Conservation (phyloP, 305 asterid species). For the Lippia alba region DNA sequence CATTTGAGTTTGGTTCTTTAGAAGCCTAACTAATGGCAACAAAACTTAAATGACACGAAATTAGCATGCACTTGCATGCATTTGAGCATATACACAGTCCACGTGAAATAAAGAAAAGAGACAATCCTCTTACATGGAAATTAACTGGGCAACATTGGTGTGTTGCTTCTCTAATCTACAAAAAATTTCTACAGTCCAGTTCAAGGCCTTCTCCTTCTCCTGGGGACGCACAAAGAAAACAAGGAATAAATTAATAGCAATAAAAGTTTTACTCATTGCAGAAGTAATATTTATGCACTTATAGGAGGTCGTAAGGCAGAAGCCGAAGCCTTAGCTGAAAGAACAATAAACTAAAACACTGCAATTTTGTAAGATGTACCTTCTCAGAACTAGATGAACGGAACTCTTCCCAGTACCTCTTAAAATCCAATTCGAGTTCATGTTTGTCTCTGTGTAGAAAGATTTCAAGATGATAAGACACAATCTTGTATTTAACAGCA, state of each 20-base stretch:
- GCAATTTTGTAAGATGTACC: conserved; percentile 41
- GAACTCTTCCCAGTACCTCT: conserved; percentile 90
- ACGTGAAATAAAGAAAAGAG: conserved; percentile 34
- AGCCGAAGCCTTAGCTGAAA: conserved; percentile 19
- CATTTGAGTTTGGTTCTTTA: conserved; percentile 10
- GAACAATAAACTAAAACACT: conserved; percentile 12
- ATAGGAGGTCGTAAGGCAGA: conserved; percentile 1
- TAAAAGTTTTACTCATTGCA: neutral
- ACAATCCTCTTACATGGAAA: conserved; percentile 69
- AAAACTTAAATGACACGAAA: conserved; percentile 3
- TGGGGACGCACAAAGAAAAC: conserved; percentile 53
- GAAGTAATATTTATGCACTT: neutral
- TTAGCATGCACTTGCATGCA: conserved; percentile 17
- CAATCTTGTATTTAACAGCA: conserved; percentile 33
- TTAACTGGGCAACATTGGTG: conserved; percentile 78
- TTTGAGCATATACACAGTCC: conserved; percentile 18
- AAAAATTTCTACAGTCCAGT: conserved; percentile 88
- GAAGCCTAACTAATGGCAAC: conserved; percentile 31
- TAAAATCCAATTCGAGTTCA: conserved; percentile 87
- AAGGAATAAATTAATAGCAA: conserved; percentile 19
- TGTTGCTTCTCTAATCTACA: conserved; percentile 96
- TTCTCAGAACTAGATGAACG: conserved; percentile 85
- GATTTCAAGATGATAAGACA: conserved; percentile 26
- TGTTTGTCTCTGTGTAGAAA: conserved; percentile 62
- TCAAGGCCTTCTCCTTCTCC: conserved; percentile 98